A percentile compares a stretch with the other conserved stretches of the same genome.
Conservation (phyloP, 2,329 filamentous ascomycete species). For the Aspergillus chevalieri region DNA sequence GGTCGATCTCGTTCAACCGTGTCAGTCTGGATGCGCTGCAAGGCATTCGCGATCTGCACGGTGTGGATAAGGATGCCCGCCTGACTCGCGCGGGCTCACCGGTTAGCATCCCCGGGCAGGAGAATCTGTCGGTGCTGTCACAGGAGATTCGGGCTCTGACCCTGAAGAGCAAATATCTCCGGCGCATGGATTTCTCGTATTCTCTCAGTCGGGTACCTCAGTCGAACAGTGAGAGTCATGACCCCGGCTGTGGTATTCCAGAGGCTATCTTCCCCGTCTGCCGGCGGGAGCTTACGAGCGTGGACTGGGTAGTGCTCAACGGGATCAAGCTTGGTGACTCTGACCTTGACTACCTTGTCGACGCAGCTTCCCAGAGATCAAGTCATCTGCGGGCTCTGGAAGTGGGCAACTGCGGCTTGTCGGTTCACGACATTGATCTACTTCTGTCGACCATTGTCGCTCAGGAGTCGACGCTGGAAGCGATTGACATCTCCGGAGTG, state of each 20-base stretch:
- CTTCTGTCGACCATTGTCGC: conserved; percentile 58
- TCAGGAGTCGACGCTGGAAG: conserved; percentile 62
- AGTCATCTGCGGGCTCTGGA: conserved; percentile 64
- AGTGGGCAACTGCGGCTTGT: conserved; percentile 55
- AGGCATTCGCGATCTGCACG: conserved; percentile 53
- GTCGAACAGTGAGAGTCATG: conserved; percentile 44
- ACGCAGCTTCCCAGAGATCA: conserved; percentile 59
- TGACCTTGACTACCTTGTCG: conserved; percentile 61
- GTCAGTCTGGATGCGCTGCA: conserved; percentile 62
- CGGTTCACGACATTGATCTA: conserved; percentile 48
- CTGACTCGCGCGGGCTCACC: conserved; percentile 54
- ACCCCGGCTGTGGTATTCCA: conserved; percentile 62
- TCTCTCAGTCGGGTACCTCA: conserved; percentile 53
- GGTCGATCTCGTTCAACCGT: conserved; percentile 60
- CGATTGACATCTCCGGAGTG: conserved; percentile 61
- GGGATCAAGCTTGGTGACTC: conserved; percentile 65
- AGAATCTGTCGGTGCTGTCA: conserved; percentile 54
- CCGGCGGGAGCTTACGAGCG: conserved; percentile 60
- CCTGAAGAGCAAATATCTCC: conserved; percentile 57
- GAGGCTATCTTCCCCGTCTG: conserved; percentile 64
- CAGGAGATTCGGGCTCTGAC: conserved; percentile 64
- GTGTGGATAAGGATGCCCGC: conserved; percentile 56
- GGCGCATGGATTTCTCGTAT: conserved; percentile 60
- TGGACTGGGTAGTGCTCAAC: conserved; percentile 65
- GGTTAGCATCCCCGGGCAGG: conserved; percentile 49